These are phyloP conservation scores for Beauveria bassiana DNA, from an alignment of 2,329 filamentous ascomycete species.

Conservation along the genomic window DNA sequence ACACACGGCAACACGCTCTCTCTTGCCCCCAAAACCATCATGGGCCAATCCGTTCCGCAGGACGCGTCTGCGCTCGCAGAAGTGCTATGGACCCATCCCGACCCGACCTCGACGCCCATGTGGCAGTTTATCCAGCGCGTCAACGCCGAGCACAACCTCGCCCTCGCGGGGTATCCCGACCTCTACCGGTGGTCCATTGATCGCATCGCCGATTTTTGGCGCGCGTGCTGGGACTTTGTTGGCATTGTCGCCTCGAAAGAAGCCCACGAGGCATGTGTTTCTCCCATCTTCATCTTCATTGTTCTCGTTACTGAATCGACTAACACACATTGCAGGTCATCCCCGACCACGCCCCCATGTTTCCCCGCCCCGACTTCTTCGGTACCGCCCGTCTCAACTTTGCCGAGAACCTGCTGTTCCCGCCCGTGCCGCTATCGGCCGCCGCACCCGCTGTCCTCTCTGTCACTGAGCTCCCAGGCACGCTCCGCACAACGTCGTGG, in stretches of 20 bases:
- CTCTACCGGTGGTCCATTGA: constrained; percentile 81
- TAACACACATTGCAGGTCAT: constrained; percentile 52
- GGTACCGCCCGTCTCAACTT: constrained; percentile 75
- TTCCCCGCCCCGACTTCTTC: constrained; percentile 84
- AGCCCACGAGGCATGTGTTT: constrained; percentile 47
- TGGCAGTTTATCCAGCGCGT: constrained; percentile 63
- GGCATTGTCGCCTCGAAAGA: constrained; percentile 61
- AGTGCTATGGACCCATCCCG: constrained; percentile 64
- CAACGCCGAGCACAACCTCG: constrained; percentile 57
- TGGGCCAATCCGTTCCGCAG: constrained; percentile 10
- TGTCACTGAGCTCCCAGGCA: constrained; percentile 63
- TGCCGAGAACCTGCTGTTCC: constrained; percentile 88
- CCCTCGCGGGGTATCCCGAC: constrained; percentile 60
- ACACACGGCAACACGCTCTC: background rate
- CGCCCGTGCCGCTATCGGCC: constrained; percentile 44
- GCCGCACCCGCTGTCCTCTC: constrained; percentile 66
- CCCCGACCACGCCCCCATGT: constrained; percentile 61
- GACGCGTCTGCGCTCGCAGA: constrained; percentile 17
- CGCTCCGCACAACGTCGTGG: constrained; percentile 60
- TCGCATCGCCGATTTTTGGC: constrained; percentile 72
- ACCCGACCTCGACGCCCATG: constrained; percentile 62
- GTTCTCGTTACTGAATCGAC: background rate
- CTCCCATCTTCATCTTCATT: no score
- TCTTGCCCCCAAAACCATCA: background rate
- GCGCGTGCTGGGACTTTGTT: constrained; percentile 74